A percentile compares a stretch with the other conserved stretches of the same genome.
Conservation (phyloP, 2,329 filamentous ascomycete species). For the Fusarium tanahbumbuense region DNA sequence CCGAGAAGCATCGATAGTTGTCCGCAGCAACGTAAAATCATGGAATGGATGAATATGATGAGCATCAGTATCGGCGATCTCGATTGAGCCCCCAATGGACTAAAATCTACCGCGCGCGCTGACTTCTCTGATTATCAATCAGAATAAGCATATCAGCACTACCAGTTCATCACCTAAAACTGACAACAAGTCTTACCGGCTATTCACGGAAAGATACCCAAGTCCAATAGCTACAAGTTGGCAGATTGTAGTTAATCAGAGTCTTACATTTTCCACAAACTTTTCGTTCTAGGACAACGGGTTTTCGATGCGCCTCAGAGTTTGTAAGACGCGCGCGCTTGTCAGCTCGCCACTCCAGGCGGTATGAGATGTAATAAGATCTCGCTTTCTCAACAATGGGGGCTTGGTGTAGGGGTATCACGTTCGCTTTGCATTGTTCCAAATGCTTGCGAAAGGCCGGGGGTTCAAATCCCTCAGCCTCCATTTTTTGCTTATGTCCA, state of each 20-base stretch:
- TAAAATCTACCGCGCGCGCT: neutral
- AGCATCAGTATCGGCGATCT: neutral
- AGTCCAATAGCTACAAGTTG: too few relatives aligned
- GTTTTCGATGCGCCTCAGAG: neutral
- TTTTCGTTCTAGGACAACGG: neutral
- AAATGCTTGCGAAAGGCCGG: conserved; percentile 20
- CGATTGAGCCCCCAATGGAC: neutral
- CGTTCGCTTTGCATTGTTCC: conserved; percentile 21
- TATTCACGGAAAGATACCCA: neutral
- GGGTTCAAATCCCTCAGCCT: conserved; percentile 25
- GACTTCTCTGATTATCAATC: neutral
- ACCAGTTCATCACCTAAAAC: neutral
- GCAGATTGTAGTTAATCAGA: too few relatives aligned
- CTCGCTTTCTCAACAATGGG: neutral
- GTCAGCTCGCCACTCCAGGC: rapidly evolving
- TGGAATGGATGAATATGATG: neutral
- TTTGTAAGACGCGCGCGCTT: neutral
- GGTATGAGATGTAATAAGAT: rapidly evolving
- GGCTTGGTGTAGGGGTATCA: conserved; percentile 24
- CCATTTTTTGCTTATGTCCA: neutral
- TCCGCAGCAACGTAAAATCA: neutral
- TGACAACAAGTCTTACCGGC: neutral
- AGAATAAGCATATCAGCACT: neutral
- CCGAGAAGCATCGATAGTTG: neutral
- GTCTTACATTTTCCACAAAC: rapidly evolving